Evolutionary conservation across 495 filamentous ascomycete species (phyloP), one percentile per base, ranked within the genome.

Genomic region (Xylaria telfairii): DNA sequence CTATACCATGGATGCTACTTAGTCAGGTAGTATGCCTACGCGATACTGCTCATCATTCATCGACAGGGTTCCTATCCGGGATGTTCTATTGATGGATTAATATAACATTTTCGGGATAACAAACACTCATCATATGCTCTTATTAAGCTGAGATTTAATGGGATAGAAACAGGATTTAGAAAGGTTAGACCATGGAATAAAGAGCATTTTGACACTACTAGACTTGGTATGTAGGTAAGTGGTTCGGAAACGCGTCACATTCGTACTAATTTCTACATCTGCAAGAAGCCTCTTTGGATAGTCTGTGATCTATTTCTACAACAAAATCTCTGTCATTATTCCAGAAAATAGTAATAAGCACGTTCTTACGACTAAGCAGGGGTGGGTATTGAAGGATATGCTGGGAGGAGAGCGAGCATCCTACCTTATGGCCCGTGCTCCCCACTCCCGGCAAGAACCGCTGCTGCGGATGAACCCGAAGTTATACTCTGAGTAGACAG

Each of bases 1-100:
- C 78, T 79, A 73, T 82, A 84, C 32, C 81, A 82, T 41, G 83
- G 83, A 3, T 73, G 68, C 53, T 82, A 78, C 56, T 73, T 83
- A 5, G 69, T 78, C 54, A 71, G 80, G 34, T 84, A 77, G 71
- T 30, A n/a, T 65, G 21, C 49, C 34, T 26, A 57, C 21, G 10
- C 21, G 10, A 4, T 57, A 37, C 53, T 46, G 12, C 56, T 21
- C 32, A 5, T 34, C 5, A 12, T 59, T n/a, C 19, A 21, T 59
- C 56, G 8, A 37, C 26, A 32, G 7, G 5, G 1, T 30, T 65
- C 30, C 37, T 39, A 13, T 34, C 7, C n/a, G 13, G 32, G 9
- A 30, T 63, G 10, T 44, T 44, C 17, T 41, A 34, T 57, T 15
- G 6, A 57, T n/a, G 28, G 54, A 10, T n/a, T n/a, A 3, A 28